Base-by-base conservation (phyloP, 2,329 filamentous ascomycete species). In the Cordyceps farinosa region DNA sequence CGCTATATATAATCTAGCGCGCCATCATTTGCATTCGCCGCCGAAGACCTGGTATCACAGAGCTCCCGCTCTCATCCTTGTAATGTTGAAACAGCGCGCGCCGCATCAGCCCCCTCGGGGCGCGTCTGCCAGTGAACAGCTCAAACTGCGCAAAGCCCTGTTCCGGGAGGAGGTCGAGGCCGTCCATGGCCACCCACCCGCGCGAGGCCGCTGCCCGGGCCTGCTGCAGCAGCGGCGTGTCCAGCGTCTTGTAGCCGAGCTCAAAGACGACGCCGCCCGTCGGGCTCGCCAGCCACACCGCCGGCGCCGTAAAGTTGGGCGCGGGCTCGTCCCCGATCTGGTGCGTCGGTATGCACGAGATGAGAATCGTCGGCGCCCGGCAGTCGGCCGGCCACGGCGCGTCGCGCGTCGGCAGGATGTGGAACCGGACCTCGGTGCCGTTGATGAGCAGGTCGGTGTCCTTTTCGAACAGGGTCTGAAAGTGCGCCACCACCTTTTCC, bases 61-160 rank as follows among this genome's bases (percentile, higher is more conserved):
- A 74, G 50, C 74, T 72, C 15, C 77, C 77, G 50, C 78, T 75
- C 36, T 77, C 77, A 56, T 75, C 75, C 0, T 76, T 75, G 61
- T 81, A 82, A 1, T 80, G 76, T 57, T 73, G 72, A 63, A 83
- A 76, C 13, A 89, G 86, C 68, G 87, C 87, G 48, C 84, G 79
- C 65, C 88, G 83, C 90, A 94, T 93, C 44, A 90, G 74, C 51
- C 85, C 78, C 32, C 90, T 82, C 5, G 75, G 75, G 0, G 75
- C 74, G 55, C 73, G 65, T 8, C 73, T 80, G 0, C 90, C 90
- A 0, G 90, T 92, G 72, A 93, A 91, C 2, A 93, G 75, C 74
- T 94, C 90, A 70, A 93, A 94, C 69, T 93, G 90, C 1, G 90
- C 90, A 74, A 90, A 90, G 0, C 88, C 90, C 71, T 93, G 90